Conservation (phyloP, 208 protist genomes). For the Porcisia deanei region DNA sequence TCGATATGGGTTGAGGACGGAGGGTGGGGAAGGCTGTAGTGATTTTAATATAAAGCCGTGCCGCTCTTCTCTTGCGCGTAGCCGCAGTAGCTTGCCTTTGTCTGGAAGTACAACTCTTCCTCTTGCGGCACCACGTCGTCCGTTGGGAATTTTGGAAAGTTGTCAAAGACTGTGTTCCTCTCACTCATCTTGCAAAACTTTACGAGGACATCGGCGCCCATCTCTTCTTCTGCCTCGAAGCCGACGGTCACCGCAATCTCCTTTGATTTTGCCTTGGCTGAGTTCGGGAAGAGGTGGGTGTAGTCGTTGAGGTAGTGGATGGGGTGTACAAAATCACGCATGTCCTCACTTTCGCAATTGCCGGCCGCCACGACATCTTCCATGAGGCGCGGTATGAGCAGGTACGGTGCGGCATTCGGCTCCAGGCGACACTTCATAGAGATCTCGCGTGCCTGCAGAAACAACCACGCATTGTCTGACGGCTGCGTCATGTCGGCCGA, state of each 20-base stretch:
- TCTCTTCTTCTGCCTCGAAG: conserved; percentile 28
- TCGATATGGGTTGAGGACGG: not conserved
- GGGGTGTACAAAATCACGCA: conserved; percentile 39
- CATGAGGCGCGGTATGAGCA: conserved; percentile 76
- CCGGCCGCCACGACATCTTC: conserved; percentile 51
- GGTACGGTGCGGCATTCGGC: conserved; percentile 59
- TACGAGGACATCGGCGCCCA: conserved; percentile 26
- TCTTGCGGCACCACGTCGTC: conserved; percentile 35
- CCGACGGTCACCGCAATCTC: conserved; percentile 73
- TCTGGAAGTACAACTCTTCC: conserved; percentile 64
- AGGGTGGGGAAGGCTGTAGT: not conserved
- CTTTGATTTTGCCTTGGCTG: conserved; percentile 14
- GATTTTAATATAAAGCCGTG: conserved; percentile 22
- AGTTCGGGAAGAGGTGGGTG: conserved; percentile 31
- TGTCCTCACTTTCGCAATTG: conserved; percentile 21
- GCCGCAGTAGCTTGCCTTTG: conserved; percentile 38
- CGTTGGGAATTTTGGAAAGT: conserved; percentile 84
- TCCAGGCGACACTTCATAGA: conserved; percentile 58
- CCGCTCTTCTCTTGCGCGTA: conserved; percentile 54
- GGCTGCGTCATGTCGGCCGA: conserved; percentile 47
- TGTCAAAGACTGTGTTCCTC: conserved; percentile 77
- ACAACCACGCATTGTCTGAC: conserved; percentile 68
- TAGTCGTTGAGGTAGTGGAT: conserved; percentile 75
- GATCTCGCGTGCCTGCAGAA: conserved; percentile 83
- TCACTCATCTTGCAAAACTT: conserved; percentile 36